phyloP scores from a whole-genome alignment of 176 grass and related monocot genomes.

The Juncus effusus region DNA sequence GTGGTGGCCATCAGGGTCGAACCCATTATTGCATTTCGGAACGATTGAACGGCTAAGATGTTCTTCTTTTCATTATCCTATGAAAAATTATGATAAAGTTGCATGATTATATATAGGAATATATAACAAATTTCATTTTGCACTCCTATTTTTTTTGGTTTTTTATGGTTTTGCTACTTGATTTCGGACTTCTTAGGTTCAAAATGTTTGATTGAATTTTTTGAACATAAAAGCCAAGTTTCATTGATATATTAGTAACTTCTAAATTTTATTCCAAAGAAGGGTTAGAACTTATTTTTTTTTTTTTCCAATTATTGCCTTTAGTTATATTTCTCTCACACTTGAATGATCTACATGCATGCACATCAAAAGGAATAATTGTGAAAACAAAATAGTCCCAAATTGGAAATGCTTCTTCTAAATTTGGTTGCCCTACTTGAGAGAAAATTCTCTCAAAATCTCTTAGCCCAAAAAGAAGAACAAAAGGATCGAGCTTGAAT shows the following conservation, averaged over 20 bases:
- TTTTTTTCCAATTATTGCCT: too few relatives aligned
- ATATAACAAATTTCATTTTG: not conserved
- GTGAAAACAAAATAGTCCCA: not conserved
- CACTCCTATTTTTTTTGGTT: not conserved
- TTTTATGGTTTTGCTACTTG: too few relatives aligned
- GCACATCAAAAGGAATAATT: not conserved
- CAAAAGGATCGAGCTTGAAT: too few relatives aligned
- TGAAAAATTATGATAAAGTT: not conserved
- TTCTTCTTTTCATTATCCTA: constrained; percentile 86
- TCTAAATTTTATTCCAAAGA: too few relatives aligned
- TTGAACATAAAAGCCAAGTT: not conserved
- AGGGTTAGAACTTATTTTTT: too few relatives aligned
- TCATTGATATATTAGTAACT: too few relatives aligned
- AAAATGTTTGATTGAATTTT: not conserved
- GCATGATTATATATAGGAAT: not conserved
- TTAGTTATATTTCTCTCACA: too few relatives aligned
- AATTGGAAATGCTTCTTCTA: not conserved
- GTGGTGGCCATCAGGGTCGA: constrained; percentile 90
- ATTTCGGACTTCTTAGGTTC: not conserved
- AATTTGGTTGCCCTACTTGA: not conserved
- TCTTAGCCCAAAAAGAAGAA: not conserved
- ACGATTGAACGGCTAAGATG: constrained; percentile 77
- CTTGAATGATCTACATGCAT: too few relatives aligned
- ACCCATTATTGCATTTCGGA: constrained; percentile 93
- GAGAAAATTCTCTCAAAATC: not conserved